phyloP scores from a whole-genome alignment of 345 rosid genomes.

The Hevea brasiliensis region DNA sequence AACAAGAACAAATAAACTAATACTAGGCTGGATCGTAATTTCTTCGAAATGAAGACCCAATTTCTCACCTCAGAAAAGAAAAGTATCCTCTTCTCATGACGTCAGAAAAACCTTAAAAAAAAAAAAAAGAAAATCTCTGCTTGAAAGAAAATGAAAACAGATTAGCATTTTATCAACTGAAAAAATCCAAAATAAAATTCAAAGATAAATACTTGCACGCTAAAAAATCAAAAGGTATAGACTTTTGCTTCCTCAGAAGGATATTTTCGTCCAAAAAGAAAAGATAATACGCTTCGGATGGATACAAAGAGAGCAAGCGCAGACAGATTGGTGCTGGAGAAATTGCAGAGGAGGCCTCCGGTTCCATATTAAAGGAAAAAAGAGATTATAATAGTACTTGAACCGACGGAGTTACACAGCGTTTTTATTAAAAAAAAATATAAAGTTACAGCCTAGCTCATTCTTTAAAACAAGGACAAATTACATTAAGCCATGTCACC shows the following conservation, averaged over 20 bases:
- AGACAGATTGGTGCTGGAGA: not conserved
- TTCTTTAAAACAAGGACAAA: conserved; percentile 11
- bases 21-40: conserved; percentile 20
- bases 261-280: not conserved
- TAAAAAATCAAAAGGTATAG: not conserved
- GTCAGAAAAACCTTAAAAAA: conserved; percentile 35
- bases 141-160: conserved; percentile 15
- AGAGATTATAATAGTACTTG: conserved; percentile 19
- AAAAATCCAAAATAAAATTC: not conserved
- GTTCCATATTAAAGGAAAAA: conserved; percentile 10
- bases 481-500: conserved; percentile 4
- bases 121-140: conserved; percentile 18
- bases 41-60: conserved; percentile 24
- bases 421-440: no score
- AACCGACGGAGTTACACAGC: not conserved
- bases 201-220: conserved; percentile 25
- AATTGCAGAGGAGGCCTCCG: conserved; percentile 18
- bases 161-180: conserved; percentile 22
- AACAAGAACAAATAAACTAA: conserved; percentile 9
- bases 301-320: not conserved
- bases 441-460: not conserved
- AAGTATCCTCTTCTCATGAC: conserved; percentile 26
- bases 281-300: not conserved
- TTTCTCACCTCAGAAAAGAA: conserved; percentile 33
- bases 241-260: conserved; percentile 2